Percentiles rank a stretch among this genome's conserved stretches.
These are phyloP conservation scores for Coemansia guatemalensis DNA, from an alignment of 192 early-diverging fungal species.

Conservation along the genomic window DNA sequence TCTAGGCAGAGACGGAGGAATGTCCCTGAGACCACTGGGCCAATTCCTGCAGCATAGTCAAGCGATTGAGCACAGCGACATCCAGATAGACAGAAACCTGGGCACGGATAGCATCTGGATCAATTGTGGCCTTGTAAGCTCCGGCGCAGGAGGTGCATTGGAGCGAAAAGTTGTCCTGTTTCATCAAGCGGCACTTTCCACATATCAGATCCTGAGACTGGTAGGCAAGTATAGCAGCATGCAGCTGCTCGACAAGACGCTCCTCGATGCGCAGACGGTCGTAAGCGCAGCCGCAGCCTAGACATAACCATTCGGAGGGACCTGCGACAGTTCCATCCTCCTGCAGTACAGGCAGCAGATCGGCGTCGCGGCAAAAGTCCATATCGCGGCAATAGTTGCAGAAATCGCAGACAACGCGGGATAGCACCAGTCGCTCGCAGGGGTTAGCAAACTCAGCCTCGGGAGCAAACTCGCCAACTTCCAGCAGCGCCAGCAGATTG, in stretches of 20 bases:
- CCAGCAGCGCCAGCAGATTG: slow-evolving; percentile 71
- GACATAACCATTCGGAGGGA: slow-evolving; percentile 66
- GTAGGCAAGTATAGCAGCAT: slow-evolving; percentile 65
- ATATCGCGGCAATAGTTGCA: slow-evolving; percentile 85
- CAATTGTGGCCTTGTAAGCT: slow-evolving; percentile 42
- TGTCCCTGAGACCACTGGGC: slow-evolving; percentile 24
- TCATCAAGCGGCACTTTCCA: slow-evolving; percentile 75
- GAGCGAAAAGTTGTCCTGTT: slow-evolving; percentile 70
- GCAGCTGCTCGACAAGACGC: slow-evolving; percentile 72
- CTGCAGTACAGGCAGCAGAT: slow-evolving; percentile 59
- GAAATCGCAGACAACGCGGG: slow-evolving; percentile 82
- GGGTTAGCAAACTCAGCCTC: slow-evolving; percentile 82
- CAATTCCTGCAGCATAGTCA: slow-evolving; percentile 39
- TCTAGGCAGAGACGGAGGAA: slow-evolving; percentile 3
- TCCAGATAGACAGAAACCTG: slow-evolving; percentile 42
- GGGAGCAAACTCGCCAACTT: slow-evolving; percentile 77
- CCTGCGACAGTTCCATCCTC: slow-evolving; percentile 8
- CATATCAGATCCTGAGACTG: slow-evolving; percentile 91
- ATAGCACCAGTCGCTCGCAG: slow-evolving; percentile 73
- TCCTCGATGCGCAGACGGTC: slow-evolving; percentile 80
- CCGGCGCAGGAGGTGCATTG: slow-evolving; percentile 76
- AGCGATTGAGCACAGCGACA: slow-evolving; percentile 28
- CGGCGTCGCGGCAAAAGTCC: slow-evolving; percentile 85
- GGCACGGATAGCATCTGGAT: slow-evolving; percentile 8
- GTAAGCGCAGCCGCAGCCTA: slow-evolving; percentile 77